Evolutionary conservation across 139 green algal genomes (phyloP), one percentile per base, ranked within the genome.

Genomic region (Tetraselmis striata): DNA sequence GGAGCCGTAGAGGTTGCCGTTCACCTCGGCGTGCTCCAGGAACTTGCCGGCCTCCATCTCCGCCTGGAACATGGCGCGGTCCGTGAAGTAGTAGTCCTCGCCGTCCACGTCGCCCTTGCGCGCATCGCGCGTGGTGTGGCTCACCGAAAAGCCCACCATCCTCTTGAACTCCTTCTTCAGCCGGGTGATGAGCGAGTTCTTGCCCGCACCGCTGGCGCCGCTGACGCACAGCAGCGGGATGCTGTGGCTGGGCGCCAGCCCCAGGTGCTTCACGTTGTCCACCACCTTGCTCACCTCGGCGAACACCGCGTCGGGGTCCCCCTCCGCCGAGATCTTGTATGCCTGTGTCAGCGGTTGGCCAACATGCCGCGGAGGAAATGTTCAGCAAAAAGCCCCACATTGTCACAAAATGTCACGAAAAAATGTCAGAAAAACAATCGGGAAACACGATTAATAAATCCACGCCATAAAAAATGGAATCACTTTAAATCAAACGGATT

Each of bases 1-100:
- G 23, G 94, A 97, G 31, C 95, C 95, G 78, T 97, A 98, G 75
- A 95, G 89, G 86, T 98, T 94, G 79, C 88, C 87, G 87, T 97
- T 93, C 79, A 98, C 94, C 23, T 92, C 58, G 0, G 94, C 94
- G 79, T 95, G 82, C 88, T 98, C 94, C 79, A 98, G 83, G 79
- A 98, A 98, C 76, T 90, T 84, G 28, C 90, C 93, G 26, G 82
- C 86, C 0, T 78, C 84, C 30, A 98, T 91, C 1, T 89, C 93
- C 45, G 86, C 84, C 29, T 95, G 87, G 78, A 98, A 94, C 1
- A 84, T 83, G 23, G 95, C 93, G 75, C 90, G 91, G 23, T 82
- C 85, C 1, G 87, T 91, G 77, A 96, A 98, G 81, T 94, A 87
- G 87, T 98, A 98, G 85, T 97, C 89, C 80, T 90, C 81, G 18